These are phyloP conservation scores for Cyberlindnera mrakii DNA, from an alignment of 805 yeast species.

Conservation along the genomic window DNA sequence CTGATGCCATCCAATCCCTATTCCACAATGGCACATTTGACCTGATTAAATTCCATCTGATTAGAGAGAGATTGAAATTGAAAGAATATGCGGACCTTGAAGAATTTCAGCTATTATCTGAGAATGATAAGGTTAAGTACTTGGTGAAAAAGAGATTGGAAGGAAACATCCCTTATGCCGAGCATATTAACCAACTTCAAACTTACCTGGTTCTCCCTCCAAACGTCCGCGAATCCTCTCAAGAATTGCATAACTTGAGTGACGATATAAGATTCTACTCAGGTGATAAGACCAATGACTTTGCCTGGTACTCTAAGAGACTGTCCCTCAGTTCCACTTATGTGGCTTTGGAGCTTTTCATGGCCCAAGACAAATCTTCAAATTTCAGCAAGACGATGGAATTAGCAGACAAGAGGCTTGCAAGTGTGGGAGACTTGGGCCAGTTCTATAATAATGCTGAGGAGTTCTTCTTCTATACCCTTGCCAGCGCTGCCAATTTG, in stretches of 20 bases:
- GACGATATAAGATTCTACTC: constrained; percentile 82
- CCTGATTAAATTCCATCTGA: constrained; percentile 50
- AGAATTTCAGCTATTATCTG: constrained; percentile 27
- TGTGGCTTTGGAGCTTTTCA: constrained; percentile 70
- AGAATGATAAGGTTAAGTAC: constrained; percentile 37
- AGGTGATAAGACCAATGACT: constrained; percentile 74
- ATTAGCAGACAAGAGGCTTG: constrained; percentile 57
- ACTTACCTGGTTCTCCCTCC: constrained; percentile 61
- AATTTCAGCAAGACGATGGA: constrained; percentile 51
- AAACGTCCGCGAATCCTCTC: constrained; percentile 49
- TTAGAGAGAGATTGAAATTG: constrained; percentile 40
- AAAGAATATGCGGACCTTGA: constrained; percentile 27
- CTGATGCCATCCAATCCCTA: constrained; percentile 43
- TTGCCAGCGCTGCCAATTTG: constrained; percentile 58
- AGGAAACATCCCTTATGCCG: constrained; percentile 34
- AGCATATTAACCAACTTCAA: constrained; percentile 33
- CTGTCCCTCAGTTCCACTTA: constrained; percentile 62
- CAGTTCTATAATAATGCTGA: constrained; percentile 56
- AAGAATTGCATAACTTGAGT: constrained; percentile 65
- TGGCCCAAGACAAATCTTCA: constrained; percentile 66
- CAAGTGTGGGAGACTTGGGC: constrained; percentile 49
- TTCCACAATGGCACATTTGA: constrained; percentile 41
- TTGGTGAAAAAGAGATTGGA: constrained; percentile 41
- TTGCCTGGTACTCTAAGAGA: constrained; percentile 91
- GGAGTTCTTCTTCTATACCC: constrained; percentile 65